A percentile compares a stretch with the other conserved stretches of the same genome.
These are phyloP conservation scores for Leishmania martiniquensis DNA, from an alignment of 208 protist species.

Conservation along the genomic window DNA sequence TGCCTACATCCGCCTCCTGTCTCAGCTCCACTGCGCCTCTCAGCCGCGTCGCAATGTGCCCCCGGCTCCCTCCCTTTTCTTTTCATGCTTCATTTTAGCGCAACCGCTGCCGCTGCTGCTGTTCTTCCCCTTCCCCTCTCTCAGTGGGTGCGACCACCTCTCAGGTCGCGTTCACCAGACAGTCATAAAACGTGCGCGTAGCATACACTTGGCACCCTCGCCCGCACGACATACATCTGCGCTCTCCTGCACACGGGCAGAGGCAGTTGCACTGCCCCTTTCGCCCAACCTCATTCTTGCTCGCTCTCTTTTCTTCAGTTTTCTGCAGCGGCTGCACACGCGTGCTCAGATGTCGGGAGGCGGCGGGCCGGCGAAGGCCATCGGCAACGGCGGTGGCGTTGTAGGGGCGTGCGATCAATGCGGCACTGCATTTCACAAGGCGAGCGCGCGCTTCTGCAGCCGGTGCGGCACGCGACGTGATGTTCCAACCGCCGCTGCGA, in stretches of 20 bases:
- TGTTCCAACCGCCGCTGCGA: not conserved
- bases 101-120: not conserved
- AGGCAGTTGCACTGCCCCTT: not conserved
- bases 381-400: not conserved
- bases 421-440: slow-evolving; percentile 66
- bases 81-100: not conserved
- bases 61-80: not conserved
- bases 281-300: not conserved
- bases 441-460: slow-evolving; percentile 82
- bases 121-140: not conserved
- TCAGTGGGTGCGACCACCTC: not conserved
- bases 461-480: slow-evolving; percentile 65
- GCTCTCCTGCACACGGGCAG: not conserved
- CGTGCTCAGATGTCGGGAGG: slow-evolving; percentile 16
- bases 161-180: not conserved
- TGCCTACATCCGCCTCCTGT: not conserved
- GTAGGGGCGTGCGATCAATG: slow-evolving; percentile 51
- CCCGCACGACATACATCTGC: not conserved
- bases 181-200: not conserved
- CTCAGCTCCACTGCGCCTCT: not conserved
- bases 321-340: not conserved
- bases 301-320: slow-evolving; percentile 9
- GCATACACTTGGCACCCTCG: not conserved
- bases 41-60: not conserved
- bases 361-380: slow-evolving; percentile 1